Percentiles rank a stretch among this genome's conserved stretches.
These are phyloP conservation scores for Debaryomyces robertsiae DNA, from an alignment of 1,139 yeast species.

Conservation along the genomic window DNA sequence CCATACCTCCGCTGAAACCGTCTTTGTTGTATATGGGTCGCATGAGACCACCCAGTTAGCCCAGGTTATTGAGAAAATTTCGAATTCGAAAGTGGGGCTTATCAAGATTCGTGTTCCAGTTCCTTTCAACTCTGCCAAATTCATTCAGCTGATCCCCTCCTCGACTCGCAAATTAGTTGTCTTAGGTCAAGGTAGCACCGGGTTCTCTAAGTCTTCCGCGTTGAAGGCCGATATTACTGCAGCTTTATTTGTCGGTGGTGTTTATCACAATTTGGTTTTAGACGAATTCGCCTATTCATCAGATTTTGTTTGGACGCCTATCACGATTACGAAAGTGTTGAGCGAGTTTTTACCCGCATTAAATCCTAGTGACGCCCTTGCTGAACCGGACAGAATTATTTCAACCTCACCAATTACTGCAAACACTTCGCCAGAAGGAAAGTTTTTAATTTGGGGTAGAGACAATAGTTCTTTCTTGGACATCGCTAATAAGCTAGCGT, in stretches of 20 bases:
- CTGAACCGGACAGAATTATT: conserved; percentile 12
- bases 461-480: conserved; percentile 60
- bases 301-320: conserved; percentile 59
- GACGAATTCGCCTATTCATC: conserved; percentile 56
- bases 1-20: conserved; percentile 58
- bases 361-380: conserved; percentile 25
- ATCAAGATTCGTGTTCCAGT: conserved; percentile 76
- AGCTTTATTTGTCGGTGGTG: conserved; percentile 60
- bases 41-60: conserved; percentile 60
- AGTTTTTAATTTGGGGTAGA: conserved; percentile 66
- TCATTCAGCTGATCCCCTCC: conserved; percentile 59
- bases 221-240: conserved; percentile 76
- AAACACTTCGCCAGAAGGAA: conserved; percentile 48
- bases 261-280: conserved; percentile 41
- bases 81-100: conserved; percentile 54
- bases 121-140: conserved; percentile 68
- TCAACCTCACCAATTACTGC: conserved; percentile 33
- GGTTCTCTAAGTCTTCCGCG: conserved; percentile 37
- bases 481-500: conserved; percentile 69
- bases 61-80: conserved; percentile 41
- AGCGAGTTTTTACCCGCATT: conserved; percentile 43
- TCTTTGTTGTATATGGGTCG: conserved; percentile 79
- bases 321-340: conserved; percentile 53
- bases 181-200: conserved; percentile 54
- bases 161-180: conserved; percentile 64